Evolutionary conservation across 805 yeast species (phyloP).

Genomic region (Wickerhamomyces xylosicus): DNA sequence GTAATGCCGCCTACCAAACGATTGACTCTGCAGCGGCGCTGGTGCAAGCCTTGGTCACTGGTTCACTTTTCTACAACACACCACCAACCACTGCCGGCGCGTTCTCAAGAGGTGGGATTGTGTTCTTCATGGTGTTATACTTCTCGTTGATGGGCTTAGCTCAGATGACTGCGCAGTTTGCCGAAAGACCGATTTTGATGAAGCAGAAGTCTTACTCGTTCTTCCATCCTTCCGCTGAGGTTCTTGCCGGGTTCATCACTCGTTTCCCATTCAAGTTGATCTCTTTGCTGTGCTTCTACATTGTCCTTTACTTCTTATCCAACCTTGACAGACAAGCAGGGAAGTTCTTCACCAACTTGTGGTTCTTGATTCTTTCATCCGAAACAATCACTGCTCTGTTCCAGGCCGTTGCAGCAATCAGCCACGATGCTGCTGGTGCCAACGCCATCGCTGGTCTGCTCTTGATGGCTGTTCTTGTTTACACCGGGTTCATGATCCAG

Average conservation of each 20-base stretch:
- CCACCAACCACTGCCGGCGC: constrained; percentile 63
- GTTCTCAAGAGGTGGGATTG: constrained; percentile 43
- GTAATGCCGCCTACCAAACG: constrained; percentile 36
- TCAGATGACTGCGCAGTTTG: constrained; percentile 34
- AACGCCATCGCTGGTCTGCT: constrained; percentile 49
- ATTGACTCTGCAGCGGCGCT: constrained; percentile 22
- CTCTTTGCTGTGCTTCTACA: constrained; percentile 32
- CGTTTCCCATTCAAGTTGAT: constrained; percentile 53
- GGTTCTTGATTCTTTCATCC: constrained; percentile 35
- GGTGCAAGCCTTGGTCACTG: constrained; percentile 46
- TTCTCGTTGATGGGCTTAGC: constrained; percentile 40
- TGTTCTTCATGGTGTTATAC: constrained; percentile 45
- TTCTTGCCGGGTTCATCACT: constrained; percentile 48
- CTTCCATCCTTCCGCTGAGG: constrained; percentile 69
- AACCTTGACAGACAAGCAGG: constrained; percentile 39
- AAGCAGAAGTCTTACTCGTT: constrained; percentile 67
- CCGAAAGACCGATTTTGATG: constrained; percentile 47
- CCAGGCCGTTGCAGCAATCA: constrained; percentile 39
- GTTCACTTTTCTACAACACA: constrained; percentile 49
- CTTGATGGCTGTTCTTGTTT: constrained; percentile 39
- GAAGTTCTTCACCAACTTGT: constrained; percentile 39
- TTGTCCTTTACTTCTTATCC: constrained; percentile 49
- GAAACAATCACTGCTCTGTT: constrained; percentile 41
- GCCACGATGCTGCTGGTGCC: constrained; percentile 36
- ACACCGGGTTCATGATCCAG: constrained; percentile 59